Evolutionary conservation across 257 asterid species (phyloP).

Genomic region (Solanum tarijense): DNA sequence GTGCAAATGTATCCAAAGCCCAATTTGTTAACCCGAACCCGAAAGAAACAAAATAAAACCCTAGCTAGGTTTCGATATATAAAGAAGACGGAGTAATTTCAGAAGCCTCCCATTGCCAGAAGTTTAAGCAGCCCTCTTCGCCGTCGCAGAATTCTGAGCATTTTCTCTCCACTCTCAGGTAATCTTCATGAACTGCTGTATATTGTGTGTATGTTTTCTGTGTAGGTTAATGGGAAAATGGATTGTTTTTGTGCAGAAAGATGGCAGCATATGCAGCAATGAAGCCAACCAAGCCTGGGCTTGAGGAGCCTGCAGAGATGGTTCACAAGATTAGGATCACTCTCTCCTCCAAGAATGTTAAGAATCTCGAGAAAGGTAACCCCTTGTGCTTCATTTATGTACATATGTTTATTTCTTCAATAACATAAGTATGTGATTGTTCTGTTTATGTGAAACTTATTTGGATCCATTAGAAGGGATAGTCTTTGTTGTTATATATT

Average conservation of each 20-base stretch:
- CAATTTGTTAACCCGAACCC: not conserved
- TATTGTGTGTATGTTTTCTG: not conserved
- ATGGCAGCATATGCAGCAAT: not conserved
- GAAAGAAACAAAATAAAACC: not conserved
- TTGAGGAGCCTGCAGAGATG: not conserved
- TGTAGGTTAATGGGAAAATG: not conserved
- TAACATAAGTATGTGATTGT: not conserved
- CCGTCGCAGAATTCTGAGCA: not conserved
- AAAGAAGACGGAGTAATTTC: not conserved
- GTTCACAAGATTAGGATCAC: conserved; percentile 1
- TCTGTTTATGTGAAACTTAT: not conserved
- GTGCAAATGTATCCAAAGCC: not conserved
- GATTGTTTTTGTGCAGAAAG: not conserved
- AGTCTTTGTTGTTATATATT: not conserved
- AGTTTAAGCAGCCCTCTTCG: not conserved
- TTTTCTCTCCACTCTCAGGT: not conserved
- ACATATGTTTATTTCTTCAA: not conserved
- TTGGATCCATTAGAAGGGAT: not conserved
- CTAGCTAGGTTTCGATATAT: not conserved
- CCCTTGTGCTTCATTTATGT: not conserved
- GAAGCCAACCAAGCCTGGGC: conserved; percentile 2
- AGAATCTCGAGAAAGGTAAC: not conserved
- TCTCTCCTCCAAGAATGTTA: not conserved
- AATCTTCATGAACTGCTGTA: not conserved
- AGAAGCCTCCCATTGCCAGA: not conserved